Base-by-base conservation (phyloP, 2,329 filamentous ascomycete species). In the Ilyonectria mors-panacis region DNA sequence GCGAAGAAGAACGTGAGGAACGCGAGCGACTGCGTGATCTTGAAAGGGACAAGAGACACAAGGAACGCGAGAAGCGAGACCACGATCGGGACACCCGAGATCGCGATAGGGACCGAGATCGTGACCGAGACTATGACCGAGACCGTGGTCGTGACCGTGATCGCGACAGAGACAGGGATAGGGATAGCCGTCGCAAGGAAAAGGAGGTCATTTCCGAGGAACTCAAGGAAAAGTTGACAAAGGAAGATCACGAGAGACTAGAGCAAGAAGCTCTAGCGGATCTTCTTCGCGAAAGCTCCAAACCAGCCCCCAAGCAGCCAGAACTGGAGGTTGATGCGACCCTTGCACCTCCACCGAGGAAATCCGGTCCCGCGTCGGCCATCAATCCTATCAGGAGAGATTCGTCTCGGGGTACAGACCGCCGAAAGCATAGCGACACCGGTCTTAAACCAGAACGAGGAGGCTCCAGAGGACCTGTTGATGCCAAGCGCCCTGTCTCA, bases 261-360 rank as follows among this genome's bases (percentile, higher is more conserved):
- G 88, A 90, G 72, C 84, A 86, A 72, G 86, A 89, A 70, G 88
- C 88, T 1, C 78, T 90, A 65, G 86, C 85, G 21, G 86, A 90
- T 66, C 82, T 90, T 15, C 77, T 90, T 13, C 83, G 88, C n/a
- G 88, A 90, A 72, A 89, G 87, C 77, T 88, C 85, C 59, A 84
- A 84, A 48, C 80, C 82, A 28, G 77, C 81, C 4, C 79, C 81
- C 3, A 85, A 86, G 66, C 83, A 85, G 61, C 85, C 84, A 8
- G 88, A 89, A 71, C 74, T 88, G 51, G 88, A 90, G 70, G 80
- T 89, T 44, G 88, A 90, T 66, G 82, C 86, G 56, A 84, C 85
- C 15, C 79, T 90, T 28, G 85, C 84, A 2, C 88, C 88, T 3
- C 88, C 88, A 1, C 88, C 87, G 2, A 81, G 83, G 77, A 82